These are phyloP conservation scores for Azolla pinnata DNA, from an alignment of 75 land plant genomes.

Conservation along the genomic window DNA sequence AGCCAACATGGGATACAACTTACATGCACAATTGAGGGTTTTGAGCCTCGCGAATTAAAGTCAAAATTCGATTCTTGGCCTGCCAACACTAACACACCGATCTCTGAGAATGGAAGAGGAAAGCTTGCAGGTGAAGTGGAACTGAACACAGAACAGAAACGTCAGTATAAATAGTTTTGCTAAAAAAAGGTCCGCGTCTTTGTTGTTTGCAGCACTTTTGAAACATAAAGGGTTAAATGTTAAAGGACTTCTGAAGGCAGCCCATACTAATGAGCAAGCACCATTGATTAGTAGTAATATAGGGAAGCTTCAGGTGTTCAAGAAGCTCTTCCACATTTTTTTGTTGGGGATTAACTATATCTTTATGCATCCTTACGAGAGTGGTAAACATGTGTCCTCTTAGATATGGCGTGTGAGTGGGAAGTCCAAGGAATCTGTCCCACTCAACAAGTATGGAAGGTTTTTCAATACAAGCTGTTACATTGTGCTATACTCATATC, in stretches of 20 bases:
- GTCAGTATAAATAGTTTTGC: constrained; percentile 1
- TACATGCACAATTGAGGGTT: constrained; percentile 47
- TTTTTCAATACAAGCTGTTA: constrained; percentile 24
- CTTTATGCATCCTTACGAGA: too few species aligned
- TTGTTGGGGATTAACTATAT: too few species aligned
- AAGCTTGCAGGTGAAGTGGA: constrained; percentile 54
- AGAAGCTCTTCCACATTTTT: too few species aligned
- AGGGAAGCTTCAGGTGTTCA: constrained; percentile 36
- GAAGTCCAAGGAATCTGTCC: not conserved
- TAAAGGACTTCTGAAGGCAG: constrained; percentile 45
- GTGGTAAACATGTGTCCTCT: too few species aligned
- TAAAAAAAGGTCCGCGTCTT: not conserved
- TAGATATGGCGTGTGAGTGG: constrained; percentile 32
- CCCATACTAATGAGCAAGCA: constrained; percentile 2
- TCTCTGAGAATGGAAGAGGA: constrained; percentile 53
- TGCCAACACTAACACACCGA: constrained; percentile 9
- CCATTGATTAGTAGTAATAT: constrained; percentile 9
- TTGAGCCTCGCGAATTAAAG: constrained; percentile 45
- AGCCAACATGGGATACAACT: constrained; percentile 26
- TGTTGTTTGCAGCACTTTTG: constrained; percentile 30
- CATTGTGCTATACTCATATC: constrained; percentile 22
- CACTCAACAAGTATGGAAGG: constrained; percentile 5
- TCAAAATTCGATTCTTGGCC: constrained; percentile 50
- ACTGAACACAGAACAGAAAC: not conserved
- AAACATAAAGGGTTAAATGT: constrained; percentile 48